Base-by-base conservation (phyloP, 768 basidiomycete species). In the Collybiopsis confluens region DNA sequence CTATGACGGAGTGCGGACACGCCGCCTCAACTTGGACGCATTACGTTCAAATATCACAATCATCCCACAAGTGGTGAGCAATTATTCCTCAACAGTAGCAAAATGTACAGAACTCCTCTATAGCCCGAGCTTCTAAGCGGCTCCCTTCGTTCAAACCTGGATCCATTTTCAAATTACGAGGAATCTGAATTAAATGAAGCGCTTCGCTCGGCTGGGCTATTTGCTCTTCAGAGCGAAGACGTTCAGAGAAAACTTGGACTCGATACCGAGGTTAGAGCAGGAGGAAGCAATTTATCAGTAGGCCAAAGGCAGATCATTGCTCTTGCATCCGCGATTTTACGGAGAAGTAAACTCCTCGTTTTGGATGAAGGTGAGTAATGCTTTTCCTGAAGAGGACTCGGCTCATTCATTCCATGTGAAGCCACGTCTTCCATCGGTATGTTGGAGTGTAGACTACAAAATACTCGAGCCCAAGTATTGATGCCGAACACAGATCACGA, bases 281-380 rank as follows among this genome's bases (percentile, higher is more conserved):
- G 85, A 4, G 89, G 89, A 5, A 48, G 75, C 18, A 91, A 91
- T 63, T 80, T 91, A 57, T 87, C 85, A 1, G 83, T 87, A 40
- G 90, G 90, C 21, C 88, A 91, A 61, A 67, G 88, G 9, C 89
- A 91, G 60, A 75, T 86, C 44, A 74, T 86, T 44, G 83, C 83
- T 8, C 73, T 86, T 63, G 83, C 84, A 4, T 71, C 85, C 33
- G 85, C 85, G 2, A 74, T 85, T 56, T 69, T 85, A 21, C 72
- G 81, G 28, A 73, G 77, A 41, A 84, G 78, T 66, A 76, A 80
- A 42, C 70, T 86, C 28, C 75, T 86, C 44, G 79, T 86, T 40
- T 67, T 86, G 36, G 83, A 83, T 62, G 84, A 85, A 67, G 83
- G 82, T 66, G 69, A 68, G 58, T 72, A 2, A 9, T 7, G 24